phyloP scores from a whole-genome alignment of 2,329 filamentous ascomycete genomes.

The Madurella fahalii region DNA sequence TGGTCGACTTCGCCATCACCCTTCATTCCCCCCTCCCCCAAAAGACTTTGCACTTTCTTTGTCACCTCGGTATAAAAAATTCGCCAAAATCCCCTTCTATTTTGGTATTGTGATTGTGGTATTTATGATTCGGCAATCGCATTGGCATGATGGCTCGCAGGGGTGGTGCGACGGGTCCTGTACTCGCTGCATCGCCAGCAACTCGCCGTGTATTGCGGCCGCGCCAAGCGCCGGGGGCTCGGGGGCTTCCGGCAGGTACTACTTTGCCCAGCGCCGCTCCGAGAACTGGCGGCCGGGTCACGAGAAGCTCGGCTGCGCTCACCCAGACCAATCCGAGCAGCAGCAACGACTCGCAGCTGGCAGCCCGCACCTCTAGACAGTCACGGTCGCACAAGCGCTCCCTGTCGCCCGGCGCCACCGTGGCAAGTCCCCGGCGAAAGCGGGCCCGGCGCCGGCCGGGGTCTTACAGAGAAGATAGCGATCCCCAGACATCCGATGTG shows the following conservation, averaged over 20 bases:
- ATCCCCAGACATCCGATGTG: slow-evolving; percentile 12
- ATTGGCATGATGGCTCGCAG: slow-evolving; percentile 16
- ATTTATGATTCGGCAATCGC: not conserved
- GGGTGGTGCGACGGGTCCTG: slow-evolving; percentile 1
- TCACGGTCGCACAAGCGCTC: slow-evolving; percentile 15
- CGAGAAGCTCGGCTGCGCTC: not conserved
- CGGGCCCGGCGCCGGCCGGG: slow-evolving; percentile 18
- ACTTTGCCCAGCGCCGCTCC: slow-evolving; percentile 1
- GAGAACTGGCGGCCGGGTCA: slow-evolving; percentile 12
- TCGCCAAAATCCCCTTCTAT: not conserved
- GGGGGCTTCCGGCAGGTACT: slow-evolving; percentile 12
- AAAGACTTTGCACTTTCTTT: not conserved
- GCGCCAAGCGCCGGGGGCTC: slow-evolving; percentile 20
- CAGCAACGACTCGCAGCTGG: not conserved
- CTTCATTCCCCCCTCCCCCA: not conserved
- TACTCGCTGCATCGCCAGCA: slow-evolving; percentile 10
- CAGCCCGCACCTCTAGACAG: not conserved
- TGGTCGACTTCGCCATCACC: not conserved
- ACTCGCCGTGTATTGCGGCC: slow-evolving; percentile 18
- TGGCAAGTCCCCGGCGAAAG: slow-evolving; percentile 14
- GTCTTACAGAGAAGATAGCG: slow-evolving; percentile 22
- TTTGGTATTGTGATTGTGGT: not conserved
- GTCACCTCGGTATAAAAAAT: not conserved
- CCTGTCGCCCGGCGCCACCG: not conserved
- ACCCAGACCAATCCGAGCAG: slow-evolving; percentile 3